Conservation (phyloP, 2,329 filamentous ascomycete genomes). For the Monosporascus sp. region DNA sequence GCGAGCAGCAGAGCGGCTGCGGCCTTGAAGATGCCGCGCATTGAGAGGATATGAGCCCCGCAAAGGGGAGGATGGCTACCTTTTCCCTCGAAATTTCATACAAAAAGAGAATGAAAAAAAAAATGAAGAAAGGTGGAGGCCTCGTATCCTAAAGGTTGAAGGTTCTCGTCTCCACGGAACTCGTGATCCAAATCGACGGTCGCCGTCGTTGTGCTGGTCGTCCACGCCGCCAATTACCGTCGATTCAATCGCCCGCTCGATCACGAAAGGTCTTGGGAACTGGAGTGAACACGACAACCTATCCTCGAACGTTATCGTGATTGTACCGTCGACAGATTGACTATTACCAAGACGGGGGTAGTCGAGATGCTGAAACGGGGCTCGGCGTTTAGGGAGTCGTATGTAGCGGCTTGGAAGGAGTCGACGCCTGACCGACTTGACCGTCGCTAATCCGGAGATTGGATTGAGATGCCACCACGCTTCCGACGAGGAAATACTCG, state of each 20-base stretch:
- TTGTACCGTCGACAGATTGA: neutral
- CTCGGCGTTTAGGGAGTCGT: neutral
- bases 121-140: too few relatives aligned
- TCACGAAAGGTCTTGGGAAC: too few relatives aligned
- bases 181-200: neutral
- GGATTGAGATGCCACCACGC: neutral
- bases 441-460: neutral
- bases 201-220: neutral
- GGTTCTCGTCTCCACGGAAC: neutral
- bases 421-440: neutral
- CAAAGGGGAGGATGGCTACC: constrained; percentile 13
- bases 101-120: too few relatives aligned
- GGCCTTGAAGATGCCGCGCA: constrained; percentile 25
- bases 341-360: neutral
- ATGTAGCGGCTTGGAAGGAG: neutral
- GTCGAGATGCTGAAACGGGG: neutral
- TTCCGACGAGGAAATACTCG: neutral
- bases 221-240: neutral
- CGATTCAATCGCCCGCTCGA: neutral
- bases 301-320: neutral
- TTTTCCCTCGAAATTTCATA: constrained; percentile 21
- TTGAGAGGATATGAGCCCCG: constrained; percentile 15
- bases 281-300: neutral
- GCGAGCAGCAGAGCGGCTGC: constrained; percentile 22
- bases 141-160: too few relatives aligned